phyloP scores from a whole-genome alignment of 345 rosid species.

The Eucalyptus curtisii region DNA sequence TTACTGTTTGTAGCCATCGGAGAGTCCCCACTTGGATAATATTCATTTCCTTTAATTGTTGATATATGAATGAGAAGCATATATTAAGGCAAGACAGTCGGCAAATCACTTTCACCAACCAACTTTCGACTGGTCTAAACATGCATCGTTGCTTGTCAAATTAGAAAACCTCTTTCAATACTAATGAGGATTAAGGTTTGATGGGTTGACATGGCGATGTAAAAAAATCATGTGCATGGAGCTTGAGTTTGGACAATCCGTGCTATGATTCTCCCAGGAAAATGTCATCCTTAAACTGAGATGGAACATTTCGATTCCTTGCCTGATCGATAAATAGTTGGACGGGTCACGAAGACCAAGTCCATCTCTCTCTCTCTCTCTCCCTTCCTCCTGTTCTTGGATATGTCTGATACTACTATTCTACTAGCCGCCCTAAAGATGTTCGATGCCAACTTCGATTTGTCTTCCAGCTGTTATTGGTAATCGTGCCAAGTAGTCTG shows the following conservation, averaged over 20 bases:
- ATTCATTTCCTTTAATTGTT: not conserved
- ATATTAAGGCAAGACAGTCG: not conserved
- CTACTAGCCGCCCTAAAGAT: not conserved
- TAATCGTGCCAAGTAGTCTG: not conserved
- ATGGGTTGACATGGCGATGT: not conserved
- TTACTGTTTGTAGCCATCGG: not conserved
- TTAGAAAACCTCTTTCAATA: not conserved
- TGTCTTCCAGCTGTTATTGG: not conserved
- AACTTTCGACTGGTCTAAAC: not conserved
- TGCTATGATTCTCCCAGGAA: not conserved
- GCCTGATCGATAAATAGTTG: not conserved
- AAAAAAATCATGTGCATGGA: not conserved
- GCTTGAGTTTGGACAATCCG: not conserved
- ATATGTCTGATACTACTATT: not conserved
- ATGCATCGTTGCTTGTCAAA: not conserved
- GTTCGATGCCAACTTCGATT: not conserved
- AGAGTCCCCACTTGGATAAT: not conserved
- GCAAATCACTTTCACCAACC: not conserved
- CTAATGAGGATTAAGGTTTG: not conserved
- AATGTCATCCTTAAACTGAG: not conserved
- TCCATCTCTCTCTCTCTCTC: not conserved
- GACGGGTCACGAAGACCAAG: not conserved
- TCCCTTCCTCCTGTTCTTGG: not conserved
- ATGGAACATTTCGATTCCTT: not conserved
- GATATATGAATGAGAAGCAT: not conserved